Percentiles rank a stretch among this genome's conserved stretches.
Conservation (phyloP, 106 monocot genomes). For the Dioscorea zingiberensis region DNA sequence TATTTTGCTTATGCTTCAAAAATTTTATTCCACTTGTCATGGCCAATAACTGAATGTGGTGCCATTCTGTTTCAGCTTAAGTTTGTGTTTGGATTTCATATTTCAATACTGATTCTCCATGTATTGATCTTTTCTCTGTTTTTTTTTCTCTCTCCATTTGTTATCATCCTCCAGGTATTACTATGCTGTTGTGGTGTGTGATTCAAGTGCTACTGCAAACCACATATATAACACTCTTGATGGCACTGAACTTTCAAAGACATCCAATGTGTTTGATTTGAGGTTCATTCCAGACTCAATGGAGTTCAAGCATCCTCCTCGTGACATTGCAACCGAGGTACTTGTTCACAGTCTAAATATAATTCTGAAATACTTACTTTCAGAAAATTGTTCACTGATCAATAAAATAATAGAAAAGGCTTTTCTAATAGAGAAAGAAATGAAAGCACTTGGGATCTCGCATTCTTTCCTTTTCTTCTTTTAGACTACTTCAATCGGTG, state of each 20-base stretch:
- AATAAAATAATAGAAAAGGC: no score
- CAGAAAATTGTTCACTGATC: no score
- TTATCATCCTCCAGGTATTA: slow-evolving; percentile 56
- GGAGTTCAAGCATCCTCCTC: slow-evolving; percentile 71
- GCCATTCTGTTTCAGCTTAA: no score
- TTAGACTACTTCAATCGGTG: not conserved
- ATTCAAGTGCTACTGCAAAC: slow-evolving; percentile 81
- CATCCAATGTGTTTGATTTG: slow-evolving; percentile 86
- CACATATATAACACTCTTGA: slow-evolving; percentile 78
- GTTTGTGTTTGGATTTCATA: no score
- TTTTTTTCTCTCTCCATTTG: not conserved
- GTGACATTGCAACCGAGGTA: slow-evolving; percentile 80
- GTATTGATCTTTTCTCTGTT: not conserved
- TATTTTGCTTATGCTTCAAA: no score
- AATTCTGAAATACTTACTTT: no score
- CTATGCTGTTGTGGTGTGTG: slow-evolving; percentile 85
- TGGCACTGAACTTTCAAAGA: slow-evolving; percentile 68
- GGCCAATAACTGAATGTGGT: no score
- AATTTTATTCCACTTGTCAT: no score
- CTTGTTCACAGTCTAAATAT: not conserved
- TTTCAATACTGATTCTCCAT: no score
- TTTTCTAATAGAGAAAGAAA: no score
- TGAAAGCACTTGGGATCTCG: no score
- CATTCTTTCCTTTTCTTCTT: not conserved
- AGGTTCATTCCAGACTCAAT: slow-evolving; percentile 86